phyloP scores from a whole-genome alignment of 1,284 basidiomycete species.

The Stereum hirsutum region DNA sequence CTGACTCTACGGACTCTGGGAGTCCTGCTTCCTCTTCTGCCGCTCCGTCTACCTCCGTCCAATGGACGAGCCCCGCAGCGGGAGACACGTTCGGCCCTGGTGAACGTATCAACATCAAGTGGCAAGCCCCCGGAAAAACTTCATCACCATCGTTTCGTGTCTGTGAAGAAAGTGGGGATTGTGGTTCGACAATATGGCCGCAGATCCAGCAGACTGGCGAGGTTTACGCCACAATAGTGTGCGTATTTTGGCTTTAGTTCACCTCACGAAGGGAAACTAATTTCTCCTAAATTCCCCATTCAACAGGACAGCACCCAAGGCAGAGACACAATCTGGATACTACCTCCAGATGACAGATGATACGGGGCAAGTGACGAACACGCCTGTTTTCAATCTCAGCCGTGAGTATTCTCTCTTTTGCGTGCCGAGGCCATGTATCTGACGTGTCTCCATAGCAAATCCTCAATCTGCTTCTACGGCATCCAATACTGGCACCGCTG shows the following conservation, averaged over 20 bases:
- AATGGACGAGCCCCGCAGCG: constrained; percentile 19
- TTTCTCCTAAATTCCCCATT: background rate
- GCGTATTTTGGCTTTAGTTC: constrained; percentile 4
- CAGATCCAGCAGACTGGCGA: constrained; percentile 24
- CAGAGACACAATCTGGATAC: constrained; percentile 18
- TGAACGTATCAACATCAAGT: constrained; percentile 20
- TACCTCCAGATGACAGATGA: constrained; percentile 32
- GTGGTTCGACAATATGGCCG: constrained; percentile 30
- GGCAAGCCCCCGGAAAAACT: constrained; percentile 14
- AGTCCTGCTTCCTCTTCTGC: too few species aligned
- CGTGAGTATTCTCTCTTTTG: constrained; percentile 19
- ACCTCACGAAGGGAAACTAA: background rate
- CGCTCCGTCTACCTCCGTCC: constrained; percentile 12
- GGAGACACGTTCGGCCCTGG: constrained; percentile 21
- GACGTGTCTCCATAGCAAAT: background rate
- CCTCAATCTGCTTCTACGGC: background rate
- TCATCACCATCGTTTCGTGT: constrained; percentile 20
- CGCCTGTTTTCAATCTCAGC: constrained; percentile 31
- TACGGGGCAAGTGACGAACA: constrained; percentile 24
- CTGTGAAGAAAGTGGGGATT: constrained; percentile 16
- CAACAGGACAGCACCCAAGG: constrained; percentile 24
- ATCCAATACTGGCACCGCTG: background rate
- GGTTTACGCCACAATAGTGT: constrained; percentile 20
- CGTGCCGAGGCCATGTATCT: background rate
- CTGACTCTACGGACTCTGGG: too few species aligned